Percentiles rank a stretch among this genome's conserved stretches.
Conservation (phyloP, 176 grass and related monocot species). For the Musa beccarii region DNA sequence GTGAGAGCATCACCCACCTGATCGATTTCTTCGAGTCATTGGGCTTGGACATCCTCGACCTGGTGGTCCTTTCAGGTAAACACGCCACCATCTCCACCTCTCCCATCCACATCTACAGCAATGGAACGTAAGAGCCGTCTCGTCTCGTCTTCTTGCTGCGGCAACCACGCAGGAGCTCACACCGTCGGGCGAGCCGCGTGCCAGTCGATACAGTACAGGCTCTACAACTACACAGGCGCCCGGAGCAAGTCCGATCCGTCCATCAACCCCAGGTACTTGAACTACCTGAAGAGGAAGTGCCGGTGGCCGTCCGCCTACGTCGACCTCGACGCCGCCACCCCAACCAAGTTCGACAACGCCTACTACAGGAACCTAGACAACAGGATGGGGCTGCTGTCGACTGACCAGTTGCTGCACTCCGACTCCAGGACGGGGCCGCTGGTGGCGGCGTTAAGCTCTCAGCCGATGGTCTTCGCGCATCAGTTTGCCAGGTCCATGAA, state of each 20-base stretch:
- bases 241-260: slow-evolving; percentile 3
- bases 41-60: slow-evolving; percentile 48
- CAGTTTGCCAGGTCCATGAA: slow-evolving; percentile 65
- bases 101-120: neutral
- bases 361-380: slow-evolving; percentile 60
- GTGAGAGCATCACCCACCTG: slow-evolving; percentile 56
- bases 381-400: slow-evolving; percentile 49
- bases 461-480: slow-evolving; percentile 21
- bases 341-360: slow-evolving; percentile 44
- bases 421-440: slow-evolving; percentile 47
- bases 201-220: slow-evolving; percentile 35
- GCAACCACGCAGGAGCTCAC: slow-evolving; percentile 42
- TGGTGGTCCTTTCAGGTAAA: slow-evolving; percentile 60
- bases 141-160: neutral
- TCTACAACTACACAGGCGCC: slow-evolving; percentile 26
- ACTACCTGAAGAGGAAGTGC: slow-evolving; percentile 69
- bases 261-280: slow-evolving; percentile 28
- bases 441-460: slow-evolving; percentile 24
- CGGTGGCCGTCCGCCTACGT: slow-evolving; percentile 27
- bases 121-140: neutral
- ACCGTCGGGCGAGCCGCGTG: slow-evolving; percentile 63
- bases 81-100: neutral
- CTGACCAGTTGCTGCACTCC: slow-evolving; percentile 38
- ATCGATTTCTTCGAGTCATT: slow-evolving; percentile 52
- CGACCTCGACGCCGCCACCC: slow-evolving; percentile 61